Evolutionary conservation across 805 yeast species (phyloP).

Genomic region (Lachancea nothofagi): DNA sequence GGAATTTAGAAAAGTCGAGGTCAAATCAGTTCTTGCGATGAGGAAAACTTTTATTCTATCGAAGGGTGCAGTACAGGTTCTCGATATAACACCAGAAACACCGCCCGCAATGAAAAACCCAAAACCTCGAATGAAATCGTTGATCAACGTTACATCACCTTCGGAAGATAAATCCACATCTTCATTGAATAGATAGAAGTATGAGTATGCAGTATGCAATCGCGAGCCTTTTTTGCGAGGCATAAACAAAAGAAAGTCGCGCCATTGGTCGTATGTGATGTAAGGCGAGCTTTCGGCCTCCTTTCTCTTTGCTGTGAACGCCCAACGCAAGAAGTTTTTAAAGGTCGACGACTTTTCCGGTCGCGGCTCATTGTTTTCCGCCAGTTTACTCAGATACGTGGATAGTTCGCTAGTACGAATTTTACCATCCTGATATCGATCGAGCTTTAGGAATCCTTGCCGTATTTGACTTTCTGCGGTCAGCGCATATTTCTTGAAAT

Average conservation of each 20-base stretch:
- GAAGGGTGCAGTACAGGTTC: slow-evolving; percentile 96
- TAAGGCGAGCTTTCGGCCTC: slow-evolving; percentile 33
- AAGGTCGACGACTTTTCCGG: slow-evolving; percentile 11
- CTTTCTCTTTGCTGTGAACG: slow-evolving; percentile 17
- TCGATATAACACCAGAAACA: slow-evolving; percentile 86
- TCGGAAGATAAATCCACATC: slow-evolving; percentile 81
- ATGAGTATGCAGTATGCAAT: slow-evolving; percentile 73
- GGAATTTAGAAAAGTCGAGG: slow-evolving; percentile 62
- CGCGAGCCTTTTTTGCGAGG: slow-evolving; percentile 77
- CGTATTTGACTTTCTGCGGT: slow-evolving; percentile 68
- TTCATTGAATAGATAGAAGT: slow-evolving; percentile 52
- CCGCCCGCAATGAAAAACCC: slow-evolving; percentile 96
- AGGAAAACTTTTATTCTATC: slow-evolving; percentile 91
- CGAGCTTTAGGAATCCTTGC: slow-evolving; percentile 62
- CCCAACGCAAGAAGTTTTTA: slow-evolving; percentile 29
- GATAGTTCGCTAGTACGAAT: slow-evolving; percentile 61
- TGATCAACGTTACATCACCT: slow-evolving; percentile 83
- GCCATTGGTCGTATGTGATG: slow-evolving; percentile 80
- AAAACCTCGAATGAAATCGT: slow-evolving; percentile 73
- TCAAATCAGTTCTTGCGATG: slow-evolving; percentile 81
- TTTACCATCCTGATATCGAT: slow-evolving; percentile 66
- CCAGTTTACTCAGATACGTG: slow-evolving; percentile 53
- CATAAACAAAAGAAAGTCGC: slow-evolving; percentile 73
- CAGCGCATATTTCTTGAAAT: slow-evolving; percentile 58
- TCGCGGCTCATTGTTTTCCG: slow-evolving; percentile 22